phyloP scores from a whole-genome alignment of 2,329 filamentous ascomycete species.

The Bipolaris sorokiniana region DNA sequence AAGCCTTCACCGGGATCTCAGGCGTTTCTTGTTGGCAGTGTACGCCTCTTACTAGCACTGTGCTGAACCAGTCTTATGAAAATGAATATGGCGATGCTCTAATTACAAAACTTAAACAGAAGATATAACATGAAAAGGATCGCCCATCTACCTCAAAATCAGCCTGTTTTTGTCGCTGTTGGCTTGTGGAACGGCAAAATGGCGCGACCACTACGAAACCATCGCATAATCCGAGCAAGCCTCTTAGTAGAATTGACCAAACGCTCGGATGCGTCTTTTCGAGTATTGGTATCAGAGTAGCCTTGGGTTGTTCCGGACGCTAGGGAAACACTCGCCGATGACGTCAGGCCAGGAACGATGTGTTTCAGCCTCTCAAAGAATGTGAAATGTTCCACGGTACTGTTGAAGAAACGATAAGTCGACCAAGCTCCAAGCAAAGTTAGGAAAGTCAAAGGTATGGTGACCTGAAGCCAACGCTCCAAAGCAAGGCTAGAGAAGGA shows the following conservation, averaged over 20 bases:
- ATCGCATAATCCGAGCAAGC: not conserved
- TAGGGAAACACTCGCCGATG: not conserved
- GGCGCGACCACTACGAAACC: not conserved
- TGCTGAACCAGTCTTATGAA: not conserved
- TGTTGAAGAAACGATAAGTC: slow-evolving; percentile 21
- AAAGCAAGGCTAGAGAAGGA: slow-evolving; percentile 43
- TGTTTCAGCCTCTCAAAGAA: slow-evolving; percentile 1
- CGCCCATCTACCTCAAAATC: not conserved
- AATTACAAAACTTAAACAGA: not conserved
- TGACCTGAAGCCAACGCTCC: slow-evolving; percentile 47
- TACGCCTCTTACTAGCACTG: not conserved
- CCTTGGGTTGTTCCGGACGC: not conserved
- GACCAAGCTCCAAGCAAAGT: slow-evolving; percentile 34
- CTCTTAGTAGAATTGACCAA: not conserved
- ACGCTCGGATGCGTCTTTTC: not conserved
- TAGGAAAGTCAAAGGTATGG: slow-evolving; percentile 47
- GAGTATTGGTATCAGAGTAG: not conserved
- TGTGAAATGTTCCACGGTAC: not conserved
- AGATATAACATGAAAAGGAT: not conserved
- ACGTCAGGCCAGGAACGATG: not conserved
- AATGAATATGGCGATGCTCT: not conserved
- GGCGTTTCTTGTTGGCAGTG: not conserved
- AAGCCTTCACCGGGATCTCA: not conserved
- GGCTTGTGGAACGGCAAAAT: not conserved
- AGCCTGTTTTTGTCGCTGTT: not conserved